Percentiles rank a stretch among this genome's conserved stretches.
These are phyloP conservation scores for Punctularia strigosozonata DNA, from an alignment of 768 basidiomycete genomes.

Conservation along the genomic window DNA sequence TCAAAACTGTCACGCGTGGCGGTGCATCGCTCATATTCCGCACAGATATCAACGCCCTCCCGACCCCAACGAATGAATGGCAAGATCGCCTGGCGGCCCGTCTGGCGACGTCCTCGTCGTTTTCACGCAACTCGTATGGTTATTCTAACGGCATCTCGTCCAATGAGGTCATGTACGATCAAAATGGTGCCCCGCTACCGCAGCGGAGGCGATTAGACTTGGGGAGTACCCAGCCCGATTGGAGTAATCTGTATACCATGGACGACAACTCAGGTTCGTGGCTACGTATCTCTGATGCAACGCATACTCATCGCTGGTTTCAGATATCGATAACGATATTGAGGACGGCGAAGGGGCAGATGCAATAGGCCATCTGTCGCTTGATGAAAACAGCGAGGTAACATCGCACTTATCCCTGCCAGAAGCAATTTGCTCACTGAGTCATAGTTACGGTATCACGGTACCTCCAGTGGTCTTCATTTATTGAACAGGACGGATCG, in stretches of 20 bases:
- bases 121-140: not conserved
- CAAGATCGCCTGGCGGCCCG: slow-evolving; percentile 58
- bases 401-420: not conserved
- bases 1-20: not conserved
- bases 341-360: slow-evolving; percentile 29
- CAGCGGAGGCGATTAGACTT: slow-evolving; percentile 39
- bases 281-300: slow-evolving; percentile 3
- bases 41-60: slow-evolving; percentile 47
- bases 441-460: slow-evolving; percentile 73
- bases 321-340: slow-evolving; percentile 9
- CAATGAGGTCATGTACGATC: not conserved
- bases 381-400: slow-evolving; percentile 71
- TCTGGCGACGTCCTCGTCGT: slow-evolving; percentile 23
- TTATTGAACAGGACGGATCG: slow-evolving; percentile 57
- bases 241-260: slow-evolving; percentile 51
- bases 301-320: not conserved
- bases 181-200: slow-evolving; percentile 19
- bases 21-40: not conserved
- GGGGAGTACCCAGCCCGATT: slow-evolving; percentile 26
- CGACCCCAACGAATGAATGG: slow-evolving; percentile 66
- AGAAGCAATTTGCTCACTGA: slow-evolving; percentile 13
- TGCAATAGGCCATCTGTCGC: slow-evolving; percentile 56
- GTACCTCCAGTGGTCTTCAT: slow-evolving; percentile 64
- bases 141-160: not conserved
- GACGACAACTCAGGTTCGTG: slow-evolving; percentile 17